Evolutionary conservation across 139 green algal species (phyloP).

Genomic region (Chlamydomonas urium): DNA sequence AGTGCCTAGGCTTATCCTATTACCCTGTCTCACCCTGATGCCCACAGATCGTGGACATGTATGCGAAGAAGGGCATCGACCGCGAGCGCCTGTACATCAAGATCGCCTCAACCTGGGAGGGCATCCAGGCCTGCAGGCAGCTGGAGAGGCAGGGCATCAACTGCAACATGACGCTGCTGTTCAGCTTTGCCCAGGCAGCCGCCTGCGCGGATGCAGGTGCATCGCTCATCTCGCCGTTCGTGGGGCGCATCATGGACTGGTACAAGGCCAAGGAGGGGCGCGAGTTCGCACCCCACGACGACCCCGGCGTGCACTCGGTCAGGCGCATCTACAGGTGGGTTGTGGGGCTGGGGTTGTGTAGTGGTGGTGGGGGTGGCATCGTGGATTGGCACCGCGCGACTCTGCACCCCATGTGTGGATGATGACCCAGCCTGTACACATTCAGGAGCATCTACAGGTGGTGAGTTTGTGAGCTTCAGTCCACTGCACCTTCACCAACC

Average conservation of each 20-base stretch:
- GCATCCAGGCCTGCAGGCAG: constrained; percentile 74
- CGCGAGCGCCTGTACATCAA: constrained; percentile 64
- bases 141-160: constrained; percentile 80
- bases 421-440: too few relatives aligned
- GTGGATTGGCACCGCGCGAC: too few relatives aligned
- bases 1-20: too few relatives aligned
- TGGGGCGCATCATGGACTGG: constrained; percentile 91
- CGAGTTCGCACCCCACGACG: constrained; percentile 61
- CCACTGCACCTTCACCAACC: too few relatives aligned
- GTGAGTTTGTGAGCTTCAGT: too few relatives aligned
- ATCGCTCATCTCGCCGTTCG: constrained; percentile 83
- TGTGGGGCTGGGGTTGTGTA: too few relatives aligned
- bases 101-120: constrained; percentile 82
- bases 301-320: constrained; percentile 3
- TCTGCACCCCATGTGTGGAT: too few relatives aligned
- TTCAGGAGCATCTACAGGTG: too few relatives aligned
- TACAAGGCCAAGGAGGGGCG: constrained; percentile 53
- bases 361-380: too few relatives aligned
- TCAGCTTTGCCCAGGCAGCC: constrained; percentile 81
- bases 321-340: constrained; percentile 3
- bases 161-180: constrained; percentile 91
- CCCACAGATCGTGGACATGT: constrained; percentile 68
- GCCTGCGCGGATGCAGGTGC: constrained; percentile 80
- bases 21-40: background rate
- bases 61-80: constrained; percentile 50